Evolutionary conservation across 768 basidiomycete genomes (phyloP).

Genomic region (Kwoniella sp.): DNA sequence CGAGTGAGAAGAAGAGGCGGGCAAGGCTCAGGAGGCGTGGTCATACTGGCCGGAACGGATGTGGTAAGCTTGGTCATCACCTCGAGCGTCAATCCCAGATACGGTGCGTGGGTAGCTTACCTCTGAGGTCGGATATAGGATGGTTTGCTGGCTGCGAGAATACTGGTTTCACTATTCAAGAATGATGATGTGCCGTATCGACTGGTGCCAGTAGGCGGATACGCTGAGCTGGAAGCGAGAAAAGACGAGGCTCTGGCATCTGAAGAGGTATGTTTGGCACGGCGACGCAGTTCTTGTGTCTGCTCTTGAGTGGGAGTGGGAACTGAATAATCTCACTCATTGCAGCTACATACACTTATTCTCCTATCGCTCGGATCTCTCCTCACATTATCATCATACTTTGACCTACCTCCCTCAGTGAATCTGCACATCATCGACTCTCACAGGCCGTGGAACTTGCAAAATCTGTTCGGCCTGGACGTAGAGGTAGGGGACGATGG

Average conservation of each 20-base stretch:
- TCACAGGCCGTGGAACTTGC: constrained; percentile 81
- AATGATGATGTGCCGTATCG: constrained; percentile 93
- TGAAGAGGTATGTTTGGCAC: constrained; percentile 64
- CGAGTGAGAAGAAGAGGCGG: constrained; percentile 45
- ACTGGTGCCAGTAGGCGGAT: constrained; percentile 84
- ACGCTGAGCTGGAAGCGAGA: constrained; percentile 70
- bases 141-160: constrained; percentile 84
- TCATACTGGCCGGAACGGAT: constrained; percentile 53
- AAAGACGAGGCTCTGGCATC: constrained; percentile 69
- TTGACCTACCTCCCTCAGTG: constrained; percentile 59
- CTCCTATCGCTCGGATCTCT: constrained; percentile 90
- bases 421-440: constrained; percentile 94
- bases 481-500: constrained; percentile 54
- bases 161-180: constrained; percentile 84
- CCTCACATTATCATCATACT: constrained; percentile 72
- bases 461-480: constrained; percentile 70
- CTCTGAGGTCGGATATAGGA: constrained; percentile 59
- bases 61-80: constrained; percentile 40
- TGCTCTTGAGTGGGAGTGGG: not conserved
- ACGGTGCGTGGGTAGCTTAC: not conserved
- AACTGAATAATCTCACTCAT: constrained; percentile 2
- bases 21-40: constrained; percentile 49
- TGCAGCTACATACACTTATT: constrained; percentile 72
- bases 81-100: not conserved
- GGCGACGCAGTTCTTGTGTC: not conserved